Conservation (phyloP, 306 rosid genomes). For the Geum urbanum region DNA sequence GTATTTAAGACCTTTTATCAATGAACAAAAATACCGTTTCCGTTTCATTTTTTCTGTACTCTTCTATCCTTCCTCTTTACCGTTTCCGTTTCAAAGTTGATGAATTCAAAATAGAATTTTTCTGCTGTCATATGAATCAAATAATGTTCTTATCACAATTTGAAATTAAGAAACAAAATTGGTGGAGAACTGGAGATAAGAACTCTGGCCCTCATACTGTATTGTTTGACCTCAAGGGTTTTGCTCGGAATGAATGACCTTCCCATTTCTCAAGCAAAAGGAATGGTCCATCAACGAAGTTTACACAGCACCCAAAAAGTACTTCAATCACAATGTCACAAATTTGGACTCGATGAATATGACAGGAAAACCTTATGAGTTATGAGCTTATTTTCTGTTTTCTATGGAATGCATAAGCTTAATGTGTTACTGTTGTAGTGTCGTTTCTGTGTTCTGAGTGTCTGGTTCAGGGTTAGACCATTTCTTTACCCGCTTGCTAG, state of each 20-base stretch:
- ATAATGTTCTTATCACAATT: neutral
- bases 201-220: neutral
- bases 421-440: neutral
- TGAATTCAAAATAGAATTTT: too few relatives aligned
- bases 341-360: neutral
- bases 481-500: constrained; percentile 31
- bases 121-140: too few relatives aligned
- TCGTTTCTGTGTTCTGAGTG: neutral
- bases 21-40: too few relatives aligned
- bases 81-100: too few relatives aligned
- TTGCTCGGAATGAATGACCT: neutral
- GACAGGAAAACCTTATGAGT: neutral
- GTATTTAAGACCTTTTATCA: too few relatives aligned
- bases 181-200: neutral
- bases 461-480: constrained; percentile 36
- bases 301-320: neutral
- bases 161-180: neutral
- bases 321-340: neutral
- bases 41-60: too few relatives aligned
- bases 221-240: neutral
- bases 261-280: neutral
- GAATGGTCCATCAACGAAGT: neutral
- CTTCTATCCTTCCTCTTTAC: too few relatives aligned
- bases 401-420: neutral
- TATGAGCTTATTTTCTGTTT: neutral